These are phyloP conservation scores for Zygosaccharomyces sapae DNA, from an alignment of 1,139 yeast genomes.

Conservation along the genomic window DNA sequence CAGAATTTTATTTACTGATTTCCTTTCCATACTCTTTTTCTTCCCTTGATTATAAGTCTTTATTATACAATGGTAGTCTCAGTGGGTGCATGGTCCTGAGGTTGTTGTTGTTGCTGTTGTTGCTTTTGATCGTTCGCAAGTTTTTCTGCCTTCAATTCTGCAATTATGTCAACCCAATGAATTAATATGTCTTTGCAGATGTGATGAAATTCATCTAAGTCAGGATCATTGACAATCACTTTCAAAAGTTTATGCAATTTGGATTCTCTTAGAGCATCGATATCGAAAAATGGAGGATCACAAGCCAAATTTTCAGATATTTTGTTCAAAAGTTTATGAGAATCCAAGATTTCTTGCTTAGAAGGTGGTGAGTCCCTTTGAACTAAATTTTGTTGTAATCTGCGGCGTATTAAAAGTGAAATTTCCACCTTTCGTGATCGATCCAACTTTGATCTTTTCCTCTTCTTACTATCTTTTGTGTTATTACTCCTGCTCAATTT, in stretches of 20 bases:
- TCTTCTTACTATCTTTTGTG: neutral
- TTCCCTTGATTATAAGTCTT: neutral
- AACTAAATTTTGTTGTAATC: conserved; percentile 32
- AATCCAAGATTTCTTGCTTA: conserved; percentile 25
- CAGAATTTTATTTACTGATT: neutral
- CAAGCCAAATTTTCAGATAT: conserved; percentile 27
- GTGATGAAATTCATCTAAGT: conserved; percentile 31
- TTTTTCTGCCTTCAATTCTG: conserved; percentile 28
- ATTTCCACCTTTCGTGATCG: conserved; percentile 30
- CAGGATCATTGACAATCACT: conserved; percentile 29
- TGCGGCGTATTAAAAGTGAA: conserved; percentile 30
- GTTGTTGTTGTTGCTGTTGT: conserved; percentile 2
- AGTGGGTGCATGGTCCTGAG: conserved; percentile 1
- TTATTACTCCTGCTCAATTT: neutral
- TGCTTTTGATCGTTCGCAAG: conserved; percentile 11
- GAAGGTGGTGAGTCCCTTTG: conserved; percentile 33
- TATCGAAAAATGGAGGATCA: conserved; percentile 32
- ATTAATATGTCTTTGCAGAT: conserved; percentile 27
- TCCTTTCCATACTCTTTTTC: neutral
- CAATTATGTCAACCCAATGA: conserved; percentile 28
- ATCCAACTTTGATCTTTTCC: conserved; percentile 25
- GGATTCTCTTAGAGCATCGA: conserved; percentile 29
- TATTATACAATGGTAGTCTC: conserved; percentile 5
- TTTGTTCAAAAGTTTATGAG: conserved; percentile 29
- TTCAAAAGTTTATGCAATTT: conserved; percentile 33